phyloP scores from a whole-genome alignment of 352 stramenopile species.

The Globisporangium acanthophoron region DNA sequence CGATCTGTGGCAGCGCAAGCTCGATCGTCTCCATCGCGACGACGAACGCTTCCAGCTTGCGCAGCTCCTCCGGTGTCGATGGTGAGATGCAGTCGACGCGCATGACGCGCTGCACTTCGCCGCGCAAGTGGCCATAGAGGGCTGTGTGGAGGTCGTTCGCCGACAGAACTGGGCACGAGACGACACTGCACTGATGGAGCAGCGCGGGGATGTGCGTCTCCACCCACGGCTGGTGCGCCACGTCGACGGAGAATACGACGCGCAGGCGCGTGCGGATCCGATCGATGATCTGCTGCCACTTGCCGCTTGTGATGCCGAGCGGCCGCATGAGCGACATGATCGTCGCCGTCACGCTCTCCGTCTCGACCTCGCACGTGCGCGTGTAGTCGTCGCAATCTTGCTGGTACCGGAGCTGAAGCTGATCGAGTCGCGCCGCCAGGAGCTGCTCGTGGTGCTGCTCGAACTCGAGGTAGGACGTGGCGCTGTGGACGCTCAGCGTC shows the following conservation, averaged over 20 bases:
- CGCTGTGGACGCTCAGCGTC: constrained; percentile 9
- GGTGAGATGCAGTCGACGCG: constrained; percentile 1
- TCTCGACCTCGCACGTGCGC: constrained; percentile 58
- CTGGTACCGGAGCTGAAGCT: constrained; percentile 47
- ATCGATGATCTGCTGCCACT: constrained; percentile 61
- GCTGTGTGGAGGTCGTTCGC: constrained; percentile 22
- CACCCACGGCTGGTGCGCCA: constrained; percentile 12
- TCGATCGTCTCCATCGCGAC: constrained; percentile 20
- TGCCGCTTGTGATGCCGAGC: constrained; percentile 59
- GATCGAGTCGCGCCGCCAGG: constrained; percentile 16
- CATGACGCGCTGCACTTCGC: constrained; percentile 24
- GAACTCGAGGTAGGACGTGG: constrained; percentile 28
- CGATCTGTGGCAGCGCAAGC: constrained; percentile 17
- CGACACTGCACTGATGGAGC: constrained; percentile 25
- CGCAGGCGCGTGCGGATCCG: constrained; percentile 42
- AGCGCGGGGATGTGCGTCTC: constrained; percentile 17
- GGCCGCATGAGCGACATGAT: constrained; percentile 75
- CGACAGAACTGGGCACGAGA: constrained; percentile 22
- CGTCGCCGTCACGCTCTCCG: constrained; percentile 57
- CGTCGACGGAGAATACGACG: constrained; percentile 41
- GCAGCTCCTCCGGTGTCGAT: neutral
- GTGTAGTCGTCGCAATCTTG: constrained; percentile 59
- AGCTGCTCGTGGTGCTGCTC: constrained; percentile 30
- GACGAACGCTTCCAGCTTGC: constrained; percentile 11
- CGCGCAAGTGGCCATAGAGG: constrained; percentile 42